phyloP scores from a whole-genome alignment of 805 yeast genomes.

The Suhomyces faveliae region DNA sequence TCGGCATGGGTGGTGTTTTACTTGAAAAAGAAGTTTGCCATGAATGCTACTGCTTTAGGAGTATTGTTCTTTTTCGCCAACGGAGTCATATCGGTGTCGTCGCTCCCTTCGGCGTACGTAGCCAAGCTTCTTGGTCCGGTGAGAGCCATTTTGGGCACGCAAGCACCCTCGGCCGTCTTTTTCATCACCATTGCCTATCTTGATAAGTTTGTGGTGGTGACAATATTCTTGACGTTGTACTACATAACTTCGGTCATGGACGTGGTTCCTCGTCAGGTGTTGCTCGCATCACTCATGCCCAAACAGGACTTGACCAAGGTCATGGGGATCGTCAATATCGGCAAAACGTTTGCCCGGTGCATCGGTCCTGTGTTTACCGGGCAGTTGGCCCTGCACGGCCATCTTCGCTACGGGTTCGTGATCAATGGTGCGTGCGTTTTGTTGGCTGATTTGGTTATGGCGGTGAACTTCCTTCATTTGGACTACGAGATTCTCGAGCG shows the following conservation, averaged over 20 bases:
- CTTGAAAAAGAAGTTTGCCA: slow-evolving; percentile 55
- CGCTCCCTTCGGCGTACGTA: slow-evolving; percentile 72
- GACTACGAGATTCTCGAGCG: slow-evolving; percentile 32
- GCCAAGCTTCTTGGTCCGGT: slow-evolving; percentile 75
- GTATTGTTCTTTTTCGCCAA: slow-evolving; percentile 63
- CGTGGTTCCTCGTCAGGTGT: slow-evolving; percentile 85
- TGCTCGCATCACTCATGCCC: slow-evolving; percentile 65
- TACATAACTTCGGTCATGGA: slow-evolving; percentile 78
- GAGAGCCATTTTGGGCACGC: slow-evolving; percentile 68
- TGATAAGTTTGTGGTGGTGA: slow-evolving; percentile 41
- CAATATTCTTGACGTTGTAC: slow-evolving; percentile 51
- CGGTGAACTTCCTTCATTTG: slow-evolving; percentile 38
- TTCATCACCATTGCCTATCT: slow-evolving; percentile 41
- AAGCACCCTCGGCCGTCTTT: slow-evolving; percentile 73
- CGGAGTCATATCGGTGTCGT: slow-evolving; percentile 61
- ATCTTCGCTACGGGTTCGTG: slow-evolving; percentile 49
- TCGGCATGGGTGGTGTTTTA: slow-evolving; percentile 86
- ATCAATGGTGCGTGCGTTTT: slow-evolving; percentile 53
- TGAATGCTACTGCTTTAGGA: slow-evolving; percentile 62
- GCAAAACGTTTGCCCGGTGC: slow-evolving; percentile 81
- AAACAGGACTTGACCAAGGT: slow-evolving; percentile 67
- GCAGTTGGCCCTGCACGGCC: slow-evolving; percentile 52
- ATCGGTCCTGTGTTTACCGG: slow-evolving; percentile 84
- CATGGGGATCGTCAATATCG: slow-evolving; percentile 83
- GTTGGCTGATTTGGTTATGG: slow-evolving; percentile 46